Evolutionary conservation across 2,329 filamentous ascomycete species (phyloP), one percentile per base, ranked within the genome.

Genomic region (Thelonectria olida): DNA sequence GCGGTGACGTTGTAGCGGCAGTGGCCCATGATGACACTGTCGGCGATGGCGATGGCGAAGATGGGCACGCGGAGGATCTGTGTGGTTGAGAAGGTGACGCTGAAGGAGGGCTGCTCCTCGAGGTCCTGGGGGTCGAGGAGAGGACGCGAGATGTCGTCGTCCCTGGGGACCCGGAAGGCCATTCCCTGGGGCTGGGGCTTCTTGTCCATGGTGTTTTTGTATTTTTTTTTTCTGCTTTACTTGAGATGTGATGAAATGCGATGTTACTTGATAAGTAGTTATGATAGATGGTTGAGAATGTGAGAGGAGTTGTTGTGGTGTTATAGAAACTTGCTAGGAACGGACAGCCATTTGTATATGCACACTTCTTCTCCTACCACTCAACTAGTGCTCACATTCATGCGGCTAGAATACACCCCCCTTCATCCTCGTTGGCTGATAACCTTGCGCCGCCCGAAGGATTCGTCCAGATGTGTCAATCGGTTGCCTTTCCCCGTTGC

Each of bases 51-150:
- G 5, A 72, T 3, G 1, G 67, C 55, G 2, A 69, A 36, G 10
- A 61, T 12, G 6, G 55, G 13, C 10, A 68, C 34, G 10, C 69
- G 66, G 22, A 68, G 12, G 9, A 72, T 1, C 17, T 62, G 3
- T 23, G 70, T 25, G 19, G 55, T 49, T 2, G 69, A 69, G 49
- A 71, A 65, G 15, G 58, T 62, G 61, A 63, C 8, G 17, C 23
- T 61, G 45, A 64, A 23, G 4, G 50, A 44, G 13, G 66, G 59
- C 55, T 58, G 17, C 22, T 53, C 50, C 15, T 57, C 62, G 28
- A 62, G 34, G 5, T 70, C 63, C 5, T 39, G 48, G 12, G 66
- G 64, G 8, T 58, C 48, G 5, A 70, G 57, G 5, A 72, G 62
- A 52, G 58, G 61, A 42, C 49, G 62, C 13, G 51, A 17, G 39